Evolutionary conservation across 2,329 filamentous ascomycete species (phyloP), one percentile per base, ranked within the genome.

Genomic region (Calonectria montana): DNA sequence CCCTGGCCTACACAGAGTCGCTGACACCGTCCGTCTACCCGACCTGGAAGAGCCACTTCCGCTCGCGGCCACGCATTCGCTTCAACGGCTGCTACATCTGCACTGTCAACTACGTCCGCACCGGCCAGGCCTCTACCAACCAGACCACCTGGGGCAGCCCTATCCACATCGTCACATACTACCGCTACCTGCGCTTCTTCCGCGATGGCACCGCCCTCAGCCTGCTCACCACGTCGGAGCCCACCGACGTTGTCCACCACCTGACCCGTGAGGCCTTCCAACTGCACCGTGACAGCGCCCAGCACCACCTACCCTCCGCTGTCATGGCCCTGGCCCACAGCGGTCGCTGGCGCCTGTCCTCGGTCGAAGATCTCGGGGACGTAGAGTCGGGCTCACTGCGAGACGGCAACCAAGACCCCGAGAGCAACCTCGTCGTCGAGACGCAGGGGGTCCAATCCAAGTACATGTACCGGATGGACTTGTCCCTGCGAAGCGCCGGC

Each of bases 21-120:
- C 83, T 90, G 37, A 81, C 87, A 25, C 83, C 83, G 1, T 80
- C 81, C 4, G 78, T 84, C 0, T 92, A 91, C 78, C 79, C 83
- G 3, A 83, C 89, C 2, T 93, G 91, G 90, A 85, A 89, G 78
- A 83, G 86, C 65, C 94, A 98, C 86, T 97, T 98, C 85, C 94
- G 93, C 45, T 86, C 87, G 6, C 93, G 95, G 16, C 96, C 97
- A 2, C 92, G 97, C 50, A 89, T 98, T 72, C 94, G 97, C 70
- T 99, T 97, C 87, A 97, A 97, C 79, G 97, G 97, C 29, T 94
- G 95, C 84, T 99, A 99, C 85, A 98, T 99, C 83, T 94, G 92
- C 82, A 98, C 96, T 0, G 95, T 98, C 71, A 98, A 98, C 85
- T 99, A 99, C 84, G 91, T 94, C 62, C 94, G 97, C 27, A 87